Conservation (phyloP, 139 green algal genomes). For the Micractinium conductrix region DNA sequence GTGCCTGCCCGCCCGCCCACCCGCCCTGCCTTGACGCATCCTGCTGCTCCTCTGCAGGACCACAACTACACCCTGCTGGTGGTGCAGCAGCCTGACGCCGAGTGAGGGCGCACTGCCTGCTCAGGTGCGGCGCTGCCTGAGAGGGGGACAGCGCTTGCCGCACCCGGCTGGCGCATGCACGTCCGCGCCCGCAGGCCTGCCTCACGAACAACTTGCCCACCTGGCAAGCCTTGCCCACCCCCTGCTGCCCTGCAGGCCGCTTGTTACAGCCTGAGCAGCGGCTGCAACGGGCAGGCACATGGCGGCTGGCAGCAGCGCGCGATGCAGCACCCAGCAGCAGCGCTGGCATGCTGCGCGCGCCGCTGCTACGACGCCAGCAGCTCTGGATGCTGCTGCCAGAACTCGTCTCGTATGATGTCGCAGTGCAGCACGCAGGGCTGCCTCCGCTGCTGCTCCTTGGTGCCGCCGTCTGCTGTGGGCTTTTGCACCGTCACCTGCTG, state of each 20-base stretch:
- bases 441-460: slow-evolving; percentile 51
- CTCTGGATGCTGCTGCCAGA: slow-evolving; percentile 79
- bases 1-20: no score
- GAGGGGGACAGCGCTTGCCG: no score
- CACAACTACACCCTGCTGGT: slow-evolving; percentile 79
- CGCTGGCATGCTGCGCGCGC: background rate
- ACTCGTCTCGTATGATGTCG: slow-evolving; percentile 89
- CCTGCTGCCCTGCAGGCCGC: no score
- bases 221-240: no score
- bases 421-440: slow-evolving; percentile 67
- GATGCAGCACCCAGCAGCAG: background rate
- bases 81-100: slow-evolving; percentile 71
- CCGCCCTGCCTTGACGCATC: no score
- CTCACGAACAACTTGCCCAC: no score
- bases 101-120: background rate
- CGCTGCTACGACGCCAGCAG: slow-evolving; percentile 56
- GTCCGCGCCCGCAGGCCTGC: no score
- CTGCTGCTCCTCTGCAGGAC: slow-evolving; percentile 31
- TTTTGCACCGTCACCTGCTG: slow-evolving; percentile 51
- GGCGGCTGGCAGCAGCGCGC: background rate
- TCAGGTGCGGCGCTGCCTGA: background rate
- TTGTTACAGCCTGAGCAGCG: background rate
- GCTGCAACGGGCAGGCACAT: background rate
- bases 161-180: no score
- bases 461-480: slow-evolving; percentile 57